Conservation (phyloP, 371 early-diverging fungal species). For the Mortierella sp. region DNA sequence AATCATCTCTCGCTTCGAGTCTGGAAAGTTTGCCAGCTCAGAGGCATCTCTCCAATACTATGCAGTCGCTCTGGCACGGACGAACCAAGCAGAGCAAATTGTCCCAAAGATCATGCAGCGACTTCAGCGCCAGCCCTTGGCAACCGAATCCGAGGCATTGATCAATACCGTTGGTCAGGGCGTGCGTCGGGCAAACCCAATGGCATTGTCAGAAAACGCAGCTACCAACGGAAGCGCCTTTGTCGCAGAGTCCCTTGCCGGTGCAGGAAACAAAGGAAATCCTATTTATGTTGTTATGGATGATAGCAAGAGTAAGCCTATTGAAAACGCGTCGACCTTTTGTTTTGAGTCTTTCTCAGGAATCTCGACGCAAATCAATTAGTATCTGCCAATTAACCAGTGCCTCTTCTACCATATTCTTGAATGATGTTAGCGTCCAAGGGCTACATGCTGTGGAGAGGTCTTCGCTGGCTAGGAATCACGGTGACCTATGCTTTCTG, state of each 20-base stretch:
- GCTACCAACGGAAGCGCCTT: conserved; percentile 27
- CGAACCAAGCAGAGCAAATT: conserved; percentile 74
- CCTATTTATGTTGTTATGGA: conserved; percentile 52
- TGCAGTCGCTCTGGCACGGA: conserved; percentile 76
- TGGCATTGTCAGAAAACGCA: conserved; percentile 21
- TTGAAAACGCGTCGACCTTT: background rate
- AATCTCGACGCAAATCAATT: background rate
- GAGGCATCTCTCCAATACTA: conserved; percentile 79
- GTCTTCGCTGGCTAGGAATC: conserved; percentile 79
- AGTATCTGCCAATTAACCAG: background rate
- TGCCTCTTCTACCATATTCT: conserved; percentile 27
- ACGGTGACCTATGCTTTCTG: conserved; percentile 85
- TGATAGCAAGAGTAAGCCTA: conserved; percentile 37
- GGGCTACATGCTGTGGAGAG: conserved; percentile 79
- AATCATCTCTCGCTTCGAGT: conserved; percentile 80
- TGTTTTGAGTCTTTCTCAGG: background rate
- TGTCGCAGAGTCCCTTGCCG: conserved; percentile 28
- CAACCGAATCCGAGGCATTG: conserved; percentile 45
- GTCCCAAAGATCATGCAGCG: conserved; percentile 75
- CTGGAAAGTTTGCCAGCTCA: conserved; percentile 73
- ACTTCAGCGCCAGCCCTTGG: conserved; percentile 64
- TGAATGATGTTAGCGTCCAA: conserved; percentile 63
- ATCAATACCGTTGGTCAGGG: conserved; percentile 33
- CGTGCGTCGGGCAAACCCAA: conserved; percentile 29
- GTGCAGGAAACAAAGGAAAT: conserved; percentile 53